Percentiles rank a stretch among this genome's conserved stretches.
Evolutionary conservation across 768 basidiomycete species (phyloP).

Genomic region (Leccinum disarticulatum): DNA sequence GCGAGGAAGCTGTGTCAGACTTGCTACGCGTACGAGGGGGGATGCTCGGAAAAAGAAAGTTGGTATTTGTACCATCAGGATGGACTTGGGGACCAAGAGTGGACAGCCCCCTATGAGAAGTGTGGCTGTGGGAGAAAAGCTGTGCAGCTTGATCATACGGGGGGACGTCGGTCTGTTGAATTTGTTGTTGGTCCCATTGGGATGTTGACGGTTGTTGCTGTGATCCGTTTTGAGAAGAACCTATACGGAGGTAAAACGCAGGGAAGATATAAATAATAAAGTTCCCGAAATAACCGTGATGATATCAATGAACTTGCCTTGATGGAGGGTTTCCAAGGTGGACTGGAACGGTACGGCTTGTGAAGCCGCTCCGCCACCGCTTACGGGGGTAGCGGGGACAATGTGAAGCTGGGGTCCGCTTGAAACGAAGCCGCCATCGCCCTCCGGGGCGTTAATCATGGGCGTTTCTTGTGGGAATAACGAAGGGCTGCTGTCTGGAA

Average conservation of each 20-base stretch:
- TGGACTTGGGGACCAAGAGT: slow-evolving; percentile 31
- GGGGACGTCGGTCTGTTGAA: slow-evolving; percentile 34
- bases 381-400: slow-evolving; percentile 81
- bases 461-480: slow-evolving; percentile 43
- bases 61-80: slow-evolving; percentile 37
- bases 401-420: slow-evolving; percentile 70
- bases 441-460: slow-evolving; percentile 63
- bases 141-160: slow-evolving; percentile 31
- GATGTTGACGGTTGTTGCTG: slow-evolving; percentile 36
- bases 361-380: slow-evolving; percentile 52
- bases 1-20: slow-evolving; percentile 51
- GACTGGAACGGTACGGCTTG: slow-evolving; percentile 53
- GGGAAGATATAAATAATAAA: slow-evolving; percentile 26
- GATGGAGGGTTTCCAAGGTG: slow-evolving; percentile 48
- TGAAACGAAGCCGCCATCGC: slow-evolving; percentile 45
- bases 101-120: slow-evolving; percentile 39
- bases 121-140: slow-evolving; percentile 35
- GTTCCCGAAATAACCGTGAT: slow-evolving; percentile 34
- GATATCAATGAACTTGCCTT: slow-evolving; percentile 46
- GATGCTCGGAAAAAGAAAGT: slow-evolving; percentile 38
- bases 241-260: slow-evolving; percentile 31
- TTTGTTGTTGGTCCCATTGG: slow-evolving; percentile 38
- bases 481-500: slow-evolving; percentile 55
- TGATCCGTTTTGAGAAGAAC: slow-evolving; percentile 32
- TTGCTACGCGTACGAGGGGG: slow-evolving; percentile 54